Percentiles rank a stretch among this genome's conserved stretches.
These are phyloP conservation scores for Hypoxylon sp. DNA, from an alignment of 2,329 filamentous ascomycete species.

Conservation along the genomic window DNA sequence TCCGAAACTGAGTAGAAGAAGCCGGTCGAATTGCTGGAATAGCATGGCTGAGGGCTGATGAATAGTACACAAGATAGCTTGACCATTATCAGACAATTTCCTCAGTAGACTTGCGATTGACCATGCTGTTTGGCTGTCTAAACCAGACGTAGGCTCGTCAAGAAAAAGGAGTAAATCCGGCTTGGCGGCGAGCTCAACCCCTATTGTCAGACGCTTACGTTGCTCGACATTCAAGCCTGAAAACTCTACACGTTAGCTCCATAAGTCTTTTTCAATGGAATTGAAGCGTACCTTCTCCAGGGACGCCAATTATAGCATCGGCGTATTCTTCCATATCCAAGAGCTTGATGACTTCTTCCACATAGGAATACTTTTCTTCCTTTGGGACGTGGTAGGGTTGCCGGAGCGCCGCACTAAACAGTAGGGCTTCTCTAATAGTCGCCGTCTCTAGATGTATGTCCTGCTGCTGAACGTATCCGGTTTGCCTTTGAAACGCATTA, in stretches of 20 bases:
- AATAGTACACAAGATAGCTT: conserved; percentile 62
- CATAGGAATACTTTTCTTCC: conserved; percentile 75
- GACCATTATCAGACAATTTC: conserved; percentile 67
- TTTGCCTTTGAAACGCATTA: conserved; percentile 77
- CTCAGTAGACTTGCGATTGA: conserved; percentile 78
- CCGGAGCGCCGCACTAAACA: conserved; percentile 75
- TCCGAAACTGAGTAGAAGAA: conserved; percentile 68
- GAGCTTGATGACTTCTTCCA: conserved; percentile 77
- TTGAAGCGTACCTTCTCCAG: conserved; percentile 67
- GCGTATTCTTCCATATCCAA: conserved; percentile 77
- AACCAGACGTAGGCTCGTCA: conserved; percentile 81
- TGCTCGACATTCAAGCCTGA: conserved; percentile 58
- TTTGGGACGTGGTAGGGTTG: conserved; percentile 72
- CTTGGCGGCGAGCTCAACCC: conserved; percentile 80
- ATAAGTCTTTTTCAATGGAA: background rate
- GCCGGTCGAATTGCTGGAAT: conserved; percentile 64
- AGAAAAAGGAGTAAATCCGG: conserved; percentile 80
- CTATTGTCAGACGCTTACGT: conserved; percentile 75
- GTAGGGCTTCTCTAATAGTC: conserved; percentile 76
- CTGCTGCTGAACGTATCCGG: conserved; percentile 78
- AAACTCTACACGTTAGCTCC: conserved; percentile 3
- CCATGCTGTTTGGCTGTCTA: conserved; percentile 81
- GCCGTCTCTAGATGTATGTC: conserved; percentile 76
- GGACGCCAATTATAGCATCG: conserved; percentile 78
- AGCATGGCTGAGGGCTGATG: conserved; percentile 61